Conservation (phyloP, 257 asterid genomes). For the Rubia yunnanensis region DNA sequence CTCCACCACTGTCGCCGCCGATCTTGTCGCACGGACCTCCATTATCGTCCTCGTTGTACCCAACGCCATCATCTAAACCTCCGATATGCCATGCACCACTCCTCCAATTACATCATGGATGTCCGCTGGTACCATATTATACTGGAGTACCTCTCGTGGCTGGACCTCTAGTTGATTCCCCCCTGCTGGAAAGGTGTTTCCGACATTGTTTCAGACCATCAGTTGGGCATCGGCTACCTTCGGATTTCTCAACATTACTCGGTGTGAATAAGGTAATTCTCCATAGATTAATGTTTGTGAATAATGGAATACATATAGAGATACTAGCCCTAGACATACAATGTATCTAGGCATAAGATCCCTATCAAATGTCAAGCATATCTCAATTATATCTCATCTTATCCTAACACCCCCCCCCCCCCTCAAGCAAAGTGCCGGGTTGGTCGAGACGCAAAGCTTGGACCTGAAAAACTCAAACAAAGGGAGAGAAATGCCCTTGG, state of each 20-base stretch:
- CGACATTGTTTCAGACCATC: slow-evolving; percentile 67
- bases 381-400: no score
- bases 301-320: no score
- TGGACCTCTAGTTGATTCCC: slow-evolving; percentile 62
- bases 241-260: slow-evolving; percentile 62
- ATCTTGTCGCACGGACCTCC: slow-evolving; percentile 44
- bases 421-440: no score
- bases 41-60: slow-evolving; percentile 64
- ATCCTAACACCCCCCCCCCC: no score
- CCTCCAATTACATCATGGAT: slow-evolving; percentile 42
- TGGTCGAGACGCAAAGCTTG: no score
- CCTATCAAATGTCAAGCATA: no score
- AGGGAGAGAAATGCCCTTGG: no score
- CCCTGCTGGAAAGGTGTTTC: slow-evolving; percentile 44
- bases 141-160: slow-evolving; percentile 49
- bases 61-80: slow-evolving; percentile 39
- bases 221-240: slow-evolving; percentile 52
- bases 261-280: no score
- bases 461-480: no score
- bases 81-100: slow-evolving; percentile 17
- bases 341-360: no score
- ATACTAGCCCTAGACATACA: no score
- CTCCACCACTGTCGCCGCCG: slow-evolving; percentile 57
- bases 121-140: slow-evolving; percentile 78
- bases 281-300: no score